Evolutionary conservation across 164 flowering plant genomes (phyloP), one percentile per base, ranked within the genome.

Genomic region (Nymphaea thermarum): DNA sequence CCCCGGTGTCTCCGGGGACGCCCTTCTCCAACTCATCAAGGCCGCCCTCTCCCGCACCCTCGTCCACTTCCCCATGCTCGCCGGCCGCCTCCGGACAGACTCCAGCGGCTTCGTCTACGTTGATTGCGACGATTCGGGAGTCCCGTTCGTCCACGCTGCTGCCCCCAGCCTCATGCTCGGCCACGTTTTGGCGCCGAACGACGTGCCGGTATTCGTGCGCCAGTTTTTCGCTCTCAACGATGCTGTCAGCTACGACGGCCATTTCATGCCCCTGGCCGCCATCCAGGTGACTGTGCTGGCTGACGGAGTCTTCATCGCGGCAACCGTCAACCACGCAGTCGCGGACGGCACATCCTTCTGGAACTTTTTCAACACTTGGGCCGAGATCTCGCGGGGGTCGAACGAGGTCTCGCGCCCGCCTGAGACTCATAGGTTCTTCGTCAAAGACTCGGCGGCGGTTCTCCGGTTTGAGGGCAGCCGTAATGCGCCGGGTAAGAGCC

Each of bases 261-360:
- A 91, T 71, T 70, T 3, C 74, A 77, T 63, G 43, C 94, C 98
- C 1, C 43, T 90, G 2, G 76, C 72, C 3, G 93, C 87, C 8
- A 90, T 90, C 4, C 98, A 92, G 74, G 87, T 92, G 6, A 88
- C 96, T 1, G 95, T 87, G 77, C 81, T 92, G 0, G 81, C 78
- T n/a, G 98, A 90, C 72, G 96, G 87, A 4, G 66, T 90, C 6
- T 92, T 90, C 77, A 69, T 92, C 53, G 96, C 93, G 1, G 80
- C 84, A 73, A 71, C 91, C 5, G 87, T 80, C 10, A 92, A 92
- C 64, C 98, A 92, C 71, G 79, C 96, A 17, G 91, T 90, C 6
- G 77, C 82, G 1, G 98, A 92, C 62, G 98, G 98, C 1, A 92
- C 98, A 2, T 88, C 94, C 1, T 87, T 90, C 68, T 92, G 98